Evolutionary conservation across 768 basidiomycete genomes (phyloP), one percentile per base, ranked within the genome.

Genomic region (Phlegmacium glaucopus): DNA sequence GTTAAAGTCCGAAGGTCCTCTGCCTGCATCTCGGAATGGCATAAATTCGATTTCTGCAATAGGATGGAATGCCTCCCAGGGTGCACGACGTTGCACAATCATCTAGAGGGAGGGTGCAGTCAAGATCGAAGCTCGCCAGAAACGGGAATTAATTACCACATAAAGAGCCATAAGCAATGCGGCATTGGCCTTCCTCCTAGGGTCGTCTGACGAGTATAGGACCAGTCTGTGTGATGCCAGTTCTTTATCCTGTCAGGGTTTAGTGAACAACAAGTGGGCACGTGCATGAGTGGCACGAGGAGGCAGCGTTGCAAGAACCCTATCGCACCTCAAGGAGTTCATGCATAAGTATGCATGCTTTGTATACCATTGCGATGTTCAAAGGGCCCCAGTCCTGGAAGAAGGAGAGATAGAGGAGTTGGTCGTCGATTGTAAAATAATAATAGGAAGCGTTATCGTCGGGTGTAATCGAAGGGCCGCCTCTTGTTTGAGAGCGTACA

Each of bases 61-160:
- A 2, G 95, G 94, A 55, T 91, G 85, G 63, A 97, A 94, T 3
- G 94, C 93, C 66, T 94, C 90, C 85, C 91, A 94, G 26, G 95
- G 94, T 15, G 88, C 79, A 49, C 85, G 85, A 45, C 87, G 78
- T 65, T 87, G 84, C 1, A 96, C 93, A 55, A 98, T 94, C 83
- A 97, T 86, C 94, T 96, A 60, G 3, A 22, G 22, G 22, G 5
- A 22, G 22, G 22, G 22, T 22, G 22, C 45, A 28, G 47, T 41
- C 37, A 45, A 42, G 45, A 41, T 49, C 57, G 38, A 5, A 22
- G 22, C 22, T 22, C 22, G 22, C 22, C 22, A 22, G 42, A 13
- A 43, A 18, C 11, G 30, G 16, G 39, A 39, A 50, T 30, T 18
- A 44, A 92, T 51, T 59, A 97, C 95, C 42, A 90, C 82, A 64